phyloP scores from a whole-genome alignment of 2,329 filamentous ascomycete genomes.

The Ascochyta viciae-villosae region DNA sequence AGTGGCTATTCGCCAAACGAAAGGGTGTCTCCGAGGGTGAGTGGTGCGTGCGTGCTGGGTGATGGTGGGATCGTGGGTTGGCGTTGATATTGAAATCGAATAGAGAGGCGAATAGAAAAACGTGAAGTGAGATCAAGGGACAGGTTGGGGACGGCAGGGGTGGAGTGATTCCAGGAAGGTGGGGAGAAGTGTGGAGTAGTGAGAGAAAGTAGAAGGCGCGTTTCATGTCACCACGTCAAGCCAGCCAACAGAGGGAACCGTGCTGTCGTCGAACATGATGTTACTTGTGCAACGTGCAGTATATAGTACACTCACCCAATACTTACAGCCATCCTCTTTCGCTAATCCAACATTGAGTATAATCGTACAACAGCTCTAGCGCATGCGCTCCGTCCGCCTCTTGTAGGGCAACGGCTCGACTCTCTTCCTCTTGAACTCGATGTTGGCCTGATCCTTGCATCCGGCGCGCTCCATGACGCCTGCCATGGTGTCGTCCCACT shows the following conservation, averaged over 20 bases:
- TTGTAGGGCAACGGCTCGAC: constrained; percentile 72
- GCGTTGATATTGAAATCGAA: neutral
- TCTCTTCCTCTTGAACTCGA: constrained; percentile 85
- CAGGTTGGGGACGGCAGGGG: neutral
- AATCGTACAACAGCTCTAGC: constrained; percentile 36
- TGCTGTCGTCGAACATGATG: constrained; percentile 5
- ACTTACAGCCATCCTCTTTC: constrained; percentile 21
- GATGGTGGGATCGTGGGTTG: neutral
- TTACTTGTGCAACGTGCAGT: constrained; percentile 19
- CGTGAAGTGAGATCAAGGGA: neutral
- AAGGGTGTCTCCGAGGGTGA: neutral
- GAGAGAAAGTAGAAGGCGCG: constrained; percentile 11
- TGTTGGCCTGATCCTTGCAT: constrained; percentile 72
- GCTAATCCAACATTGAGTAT: constrained; percentile 6
- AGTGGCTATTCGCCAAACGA: neutral
- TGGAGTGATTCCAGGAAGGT: constrained; percentile 4
- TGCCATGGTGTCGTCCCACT: constrained; percentile 90
- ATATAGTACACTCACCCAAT: constrained; percentile 28
- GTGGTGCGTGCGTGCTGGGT: neutral
- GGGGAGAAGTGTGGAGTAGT: neutral
- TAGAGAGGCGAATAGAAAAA: neutral
- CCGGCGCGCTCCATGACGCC: constrained; percentile 83
- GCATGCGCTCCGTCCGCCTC: constrained; percentile 60
- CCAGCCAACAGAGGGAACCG: neutral
- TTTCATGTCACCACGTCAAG: neutral